Evolutionary conservation across 805 yeast genomes (phyloP).

Genomic region (Sugiyamaella qingdaonensis): DNA sequence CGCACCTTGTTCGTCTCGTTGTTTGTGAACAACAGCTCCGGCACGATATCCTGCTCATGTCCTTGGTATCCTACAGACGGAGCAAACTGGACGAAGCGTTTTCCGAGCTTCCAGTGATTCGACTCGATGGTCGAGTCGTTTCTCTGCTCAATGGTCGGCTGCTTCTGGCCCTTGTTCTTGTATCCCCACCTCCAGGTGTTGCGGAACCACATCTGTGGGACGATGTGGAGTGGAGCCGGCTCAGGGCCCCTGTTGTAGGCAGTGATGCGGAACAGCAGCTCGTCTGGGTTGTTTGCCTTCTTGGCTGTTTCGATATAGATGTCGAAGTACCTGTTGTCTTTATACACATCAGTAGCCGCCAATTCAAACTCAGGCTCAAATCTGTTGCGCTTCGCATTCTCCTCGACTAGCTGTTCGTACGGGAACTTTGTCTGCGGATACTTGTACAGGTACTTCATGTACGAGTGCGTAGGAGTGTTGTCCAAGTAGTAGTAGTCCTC

Average conservation of each 20-base stretch:
- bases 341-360: conserved; percentile 66
- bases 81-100: conserved; percentile 62
- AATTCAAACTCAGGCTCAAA: conserved; percentile 74
- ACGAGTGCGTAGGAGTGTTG: conserved; percentile 89
- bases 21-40: conserved; percentile 76
- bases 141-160: conserved; percentile 10
- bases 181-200: conserved; percentile 94
- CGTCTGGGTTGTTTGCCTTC: conserved; percentile 74
- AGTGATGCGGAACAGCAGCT: conserved; percentile 74
- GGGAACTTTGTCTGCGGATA: conserved; percentile 88
- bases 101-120: conserved; percentile 67
- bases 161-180: conserved; percentile 28
- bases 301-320: conserved; percentile 88
- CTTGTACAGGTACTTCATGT: conserved; percentile 86
- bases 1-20: conserved; percentile 76
- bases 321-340: conserved; percentile 74
- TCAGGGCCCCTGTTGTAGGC: conserved; percentile 80
- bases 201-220: conserved; percentile 80
- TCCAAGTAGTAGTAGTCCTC: conserved; percentile 64
- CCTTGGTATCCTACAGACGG: conserved; percentile 76
- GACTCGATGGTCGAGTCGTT: conserved; percentile 46
- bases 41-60: conserved; percentile 59
- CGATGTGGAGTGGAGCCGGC: conserved; percentile 81
- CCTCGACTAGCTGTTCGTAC: conserved; percentile 65
- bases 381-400: conserved; percentile 62